Base-by-base conservation (phyloP, 306 rosid species). In the Prunus mongolica region DNA sequence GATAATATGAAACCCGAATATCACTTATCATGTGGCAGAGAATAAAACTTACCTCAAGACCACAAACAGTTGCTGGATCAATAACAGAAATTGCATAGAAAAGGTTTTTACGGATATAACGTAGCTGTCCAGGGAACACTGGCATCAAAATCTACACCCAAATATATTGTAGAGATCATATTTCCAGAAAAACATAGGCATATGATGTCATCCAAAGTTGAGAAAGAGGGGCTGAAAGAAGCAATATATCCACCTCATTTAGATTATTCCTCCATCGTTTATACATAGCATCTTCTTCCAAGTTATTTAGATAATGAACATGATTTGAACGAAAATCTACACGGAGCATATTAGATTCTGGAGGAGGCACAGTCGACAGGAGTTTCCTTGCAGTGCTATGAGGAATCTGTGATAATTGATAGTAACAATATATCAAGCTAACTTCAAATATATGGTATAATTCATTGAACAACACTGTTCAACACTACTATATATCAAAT, bases 281-380 rank as follows among this genome's bases (percentile, higher is more conserved):
- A 80, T 95, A 95, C 88, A 84, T 95, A 32, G 85, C 90, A 86
- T 95, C 99, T 88, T 92, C 97, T 87, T 95, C 99, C 91, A 95
- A 82, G 72, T 95, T 88, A 88, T 95, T 95, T 77, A 95, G 89
- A 86, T 88, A 92, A 81, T 95, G 90, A 76, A 92, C 99, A 81
- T 86, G 92, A 76, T 79, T 76, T 70, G 96, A 89, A 67, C 99
- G 97, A 79, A 92, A 95, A 88, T 95, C 97, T 80, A 95, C 88
- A 62, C 99, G 99, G 34, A 92, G 87, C 85, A 74, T 73, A 84
- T 77, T 85, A 47, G 97, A 87, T 76, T 95, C 99, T 69, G 96
- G 45, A 62, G 97, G 97, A 84, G 97, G 96, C 76, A 81, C 77
- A 76, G 91, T 86, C 74, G 96, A 91, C 71, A 92, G 87, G 81